Evolutionary conservation across 1,284 basidiomycete genomes (phyloP).

Genomic region (Cryptococcus sp.): DNA sequence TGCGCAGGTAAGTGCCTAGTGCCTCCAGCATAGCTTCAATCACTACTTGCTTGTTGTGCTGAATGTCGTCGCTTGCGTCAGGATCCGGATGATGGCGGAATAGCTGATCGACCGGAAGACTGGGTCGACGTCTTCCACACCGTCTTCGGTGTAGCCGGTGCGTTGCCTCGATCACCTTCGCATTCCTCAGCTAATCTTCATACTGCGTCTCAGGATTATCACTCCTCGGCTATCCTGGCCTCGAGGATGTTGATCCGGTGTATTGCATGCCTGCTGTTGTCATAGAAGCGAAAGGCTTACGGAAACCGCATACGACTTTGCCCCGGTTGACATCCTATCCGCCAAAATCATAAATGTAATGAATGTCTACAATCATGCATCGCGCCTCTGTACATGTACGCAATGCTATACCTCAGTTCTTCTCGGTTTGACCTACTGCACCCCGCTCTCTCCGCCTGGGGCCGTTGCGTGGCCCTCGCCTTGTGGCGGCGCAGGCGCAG

Average conservation of each 20-base stretch:
- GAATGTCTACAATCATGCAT: conserved; percentile 11
- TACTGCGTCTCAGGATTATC: conserved; percentile 66
- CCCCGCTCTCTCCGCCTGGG: conserved; percentile 43
- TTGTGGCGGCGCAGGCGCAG: conserved; percentile 12
- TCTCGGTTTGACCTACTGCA: conserved; percentile 32
- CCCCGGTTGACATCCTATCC: conserved; percentile 28
- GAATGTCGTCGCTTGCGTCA: conserved; percentile 47
- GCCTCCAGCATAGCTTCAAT: conserved; percentile 1
- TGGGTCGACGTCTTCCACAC: conserved; percentile 98
- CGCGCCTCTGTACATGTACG: neutral
- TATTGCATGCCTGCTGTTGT: conserved; percentile 90
- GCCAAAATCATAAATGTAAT: conserved; percentile 4
- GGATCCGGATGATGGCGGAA: conserved; percentile 89
- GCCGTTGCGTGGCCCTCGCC: conserved; percentile 32
- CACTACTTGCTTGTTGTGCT: neutral
- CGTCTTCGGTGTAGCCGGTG: conserved; percentile 86
- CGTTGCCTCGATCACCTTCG: conserved; percentile 26
- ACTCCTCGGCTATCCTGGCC: conserved; percentile 79
- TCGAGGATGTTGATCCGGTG: conserved; percentile 85
- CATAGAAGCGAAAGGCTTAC: conserved; percentile 67
- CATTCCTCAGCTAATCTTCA: neutral
- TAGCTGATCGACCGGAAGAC: conserved; percentile 90
- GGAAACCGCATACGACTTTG: conserved; percentile 41
- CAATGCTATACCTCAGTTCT: neutral
- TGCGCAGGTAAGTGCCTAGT: conserved; percentile 68